Conservation (phyloP, 805 yeast species). For the Lipomyces spencermartinsiae region DNA sequence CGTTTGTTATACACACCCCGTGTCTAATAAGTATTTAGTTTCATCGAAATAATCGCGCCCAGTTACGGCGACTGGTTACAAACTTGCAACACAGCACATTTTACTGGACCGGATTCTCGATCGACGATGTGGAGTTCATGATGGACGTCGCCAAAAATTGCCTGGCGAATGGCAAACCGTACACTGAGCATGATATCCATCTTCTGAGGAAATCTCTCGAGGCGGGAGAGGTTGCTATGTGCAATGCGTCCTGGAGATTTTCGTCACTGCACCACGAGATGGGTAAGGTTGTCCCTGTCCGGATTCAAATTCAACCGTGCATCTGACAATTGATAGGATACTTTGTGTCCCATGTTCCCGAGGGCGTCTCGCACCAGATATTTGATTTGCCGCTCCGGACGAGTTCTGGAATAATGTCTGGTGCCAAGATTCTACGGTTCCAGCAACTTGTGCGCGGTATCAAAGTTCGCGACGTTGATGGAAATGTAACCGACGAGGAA, state of each 20-base stretch:
- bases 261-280: constrained; percentile 68
- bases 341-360: constrained; percentile 56
- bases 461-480: constrained; percentile 27
- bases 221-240: constrained; percentile 57
- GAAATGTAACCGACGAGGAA: constrained; percentile 57
- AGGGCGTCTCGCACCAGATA: constrained; percentile 45
- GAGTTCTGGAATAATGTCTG: constrained; percentile 54
- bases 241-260: constrained; percentile 63
- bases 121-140: constrained; percentile 61
- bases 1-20: not conserved
- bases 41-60: constrained; percentile 61
- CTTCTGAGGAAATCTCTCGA: constrained; percentile 55
- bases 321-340: constrained; percentile 45
- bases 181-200: constrained; percentile 47
- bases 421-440: constrained; percentile 19
- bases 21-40: constrained; percentile 49
- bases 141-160: constrained; percentile 56
- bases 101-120: constrained; percentile 76
- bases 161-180: constrained; percentile 45
- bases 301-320: not conserved
- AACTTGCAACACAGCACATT: constrained; percentile 72
- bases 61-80: constrained; percentile 61
- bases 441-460: constrained; percentile 17
- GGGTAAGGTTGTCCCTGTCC: constrained; percentile 44
- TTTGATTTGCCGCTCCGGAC: constrained; percentile 10